Percentiles rank a stretch among this genome's conserved stretches.
These are phyloP conservation scores for Cyberlindnera subsufficiens DNA, from an alignment of 805 yeast genomes.

Conservation along the genomic window DNA sequence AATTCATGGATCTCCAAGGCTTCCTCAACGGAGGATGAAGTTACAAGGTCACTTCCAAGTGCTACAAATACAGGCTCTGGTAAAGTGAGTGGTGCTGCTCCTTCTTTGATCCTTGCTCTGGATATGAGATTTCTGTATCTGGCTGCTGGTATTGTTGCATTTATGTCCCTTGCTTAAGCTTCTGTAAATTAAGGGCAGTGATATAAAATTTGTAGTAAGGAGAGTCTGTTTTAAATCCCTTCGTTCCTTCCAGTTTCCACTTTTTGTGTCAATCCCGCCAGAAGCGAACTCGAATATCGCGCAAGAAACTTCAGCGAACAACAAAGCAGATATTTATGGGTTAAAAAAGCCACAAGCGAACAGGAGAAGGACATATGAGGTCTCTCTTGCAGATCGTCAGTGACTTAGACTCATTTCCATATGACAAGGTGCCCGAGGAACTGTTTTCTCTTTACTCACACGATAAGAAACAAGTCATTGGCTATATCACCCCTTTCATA, in stretches of 20 bases:
- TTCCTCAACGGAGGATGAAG: slow-evolving; percentile 23
- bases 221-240: too few relatives aligned
- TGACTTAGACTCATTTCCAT: slow-evolving; percentile 22
- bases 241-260: too few relatives aligned
- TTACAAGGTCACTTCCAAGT: slow-evolving; percentile 26
- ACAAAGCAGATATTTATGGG: too few relatives aligned
- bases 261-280: too few relatives aligned
- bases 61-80: slow-evolving; percentile 33
- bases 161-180: slow-evolving; percentile 5
- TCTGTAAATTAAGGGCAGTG: background rate
- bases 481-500: slow-evolving; percentile 10
- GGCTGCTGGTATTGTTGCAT: slow-evolving; percentile 17
- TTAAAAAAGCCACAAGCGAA: too few relatives aligned
- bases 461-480: slow-evolving; percentile 12
- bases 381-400: slow-evolving; percentile 11
- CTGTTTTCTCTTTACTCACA: slow-evolving; percentile 12
- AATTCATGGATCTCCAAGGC: slow-evolving; percentile 38
- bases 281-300: too few relatives aligned
- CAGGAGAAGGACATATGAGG: background rate
- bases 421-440: slow-evolving; percentile 4
- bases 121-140: slow-evolving; percentile 19
- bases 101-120: slow-evolving; percentile 8
- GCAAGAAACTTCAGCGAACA: too few relatives aligned
- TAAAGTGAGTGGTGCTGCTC: slow-evolving; percentile 13
- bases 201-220: too few relatives aligned